Evolutionary conservation across 371 early-diverging fungal genomes (phyloP).

Genomic region (Phascolomyces articulosus): DNA sequence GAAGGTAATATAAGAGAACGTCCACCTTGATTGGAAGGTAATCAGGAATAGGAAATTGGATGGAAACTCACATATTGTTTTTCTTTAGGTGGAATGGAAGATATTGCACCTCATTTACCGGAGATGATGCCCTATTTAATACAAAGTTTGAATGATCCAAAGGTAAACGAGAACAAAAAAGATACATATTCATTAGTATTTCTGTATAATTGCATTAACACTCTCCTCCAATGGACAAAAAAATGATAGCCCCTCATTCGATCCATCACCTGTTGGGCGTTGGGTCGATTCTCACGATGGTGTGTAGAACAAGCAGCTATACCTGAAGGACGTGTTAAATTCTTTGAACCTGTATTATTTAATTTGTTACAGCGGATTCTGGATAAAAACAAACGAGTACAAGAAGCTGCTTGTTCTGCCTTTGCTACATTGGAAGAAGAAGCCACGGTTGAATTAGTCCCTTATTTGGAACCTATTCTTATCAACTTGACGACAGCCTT

Average conservation of each 20-base stretch:
- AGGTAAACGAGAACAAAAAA: constrained; percentile 43
- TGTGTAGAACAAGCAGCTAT: constrained; percentile 58
- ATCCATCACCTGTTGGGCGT: constrained; percentile 95
- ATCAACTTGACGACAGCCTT: constrained; percentile 79
- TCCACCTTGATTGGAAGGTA: too few relatives aligned
- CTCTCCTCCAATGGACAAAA: too few relatives aligned
- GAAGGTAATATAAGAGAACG: constrained; percentile 69
- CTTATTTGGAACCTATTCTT: constrained; percentile 84
- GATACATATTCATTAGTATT: not conserved
- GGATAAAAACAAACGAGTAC: constrained; percentile 93
- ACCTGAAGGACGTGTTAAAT: constrained; percentile 62
- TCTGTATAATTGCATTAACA: too few relatives aligned
- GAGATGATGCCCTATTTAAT: constrained; percentile 82
- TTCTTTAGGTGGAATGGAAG: constrained; percentile 70
- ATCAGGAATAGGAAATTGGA: too few relatives aligned
- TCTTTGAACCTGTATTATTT: constrained; percentile 84
- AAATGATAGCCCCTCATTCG: constrained; percentile 78
- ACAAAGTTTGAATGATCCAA: constrained; percentile 71
- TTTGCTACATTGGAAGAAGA: constrained; percentile 93
- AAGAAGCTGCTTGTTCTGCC: constrained; percentile 94
- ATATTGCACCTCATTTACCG: constrained; percentile 88
- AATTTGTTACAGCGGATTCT: constrained; percentile 77
- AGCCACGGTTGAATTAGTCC: constrained; percentile 75
- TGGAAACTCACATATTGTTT: too few relatives aligned
- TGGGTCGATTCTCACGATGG: constrained; percentile 92